phyloP scores from a whole-genome alignment of 768 basidiomycete species.

The Goffeauzyma gilvescens region DNA sequence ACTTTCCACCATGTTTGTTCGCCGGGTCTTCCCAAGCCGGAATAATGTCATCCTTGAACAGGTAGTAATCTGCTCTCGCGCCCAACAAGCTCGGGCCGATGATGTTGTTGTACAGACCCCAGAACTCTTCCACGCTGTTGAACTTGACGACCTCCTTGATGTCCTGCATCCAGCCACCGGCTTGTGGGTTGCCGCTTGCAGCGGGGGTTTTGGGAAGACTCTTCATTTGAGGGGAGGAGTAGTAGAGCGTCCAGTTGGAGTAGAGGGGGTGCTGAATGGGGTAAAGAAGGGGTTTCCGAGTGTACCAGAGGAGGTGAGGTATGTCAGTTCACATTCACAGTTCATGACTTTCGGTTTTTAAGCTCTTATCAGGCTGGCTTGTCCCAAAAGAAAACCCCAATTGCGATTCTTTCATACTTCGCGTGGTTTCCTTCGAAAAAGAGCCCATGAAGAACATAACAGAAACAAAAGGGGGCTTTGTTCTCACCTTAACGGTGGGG shows the following conservation, averaged over 20 bases:
- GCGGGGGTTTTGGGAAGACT: constrained; percentile 47
- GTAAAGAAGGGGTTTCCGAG: background rate
- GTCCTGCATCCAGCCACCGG: constrained; percentile 83
- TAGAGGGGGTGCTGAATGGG: constrained; percentile 63
- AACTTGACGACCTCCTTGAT: constrained; percentile 91
- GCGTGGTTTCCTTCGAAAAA: no score
- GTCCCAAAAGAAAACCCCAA: background rate
- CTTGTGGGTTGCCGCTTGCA: constrained; percentile 40
- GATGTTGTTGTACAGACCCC: constrained; percentile 97
- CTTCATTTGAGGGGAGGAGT: constrained; percentile 84
- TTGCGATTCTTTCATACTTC: background rate
- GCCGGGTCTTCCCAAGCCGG: constrained; percentile 96
- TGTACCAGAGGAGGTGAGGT: background rate
- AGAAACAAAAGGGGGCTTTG: background rate
- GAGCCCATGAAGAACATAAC: background rate
- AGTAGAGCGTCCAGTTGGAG: constrained; percentile 94
- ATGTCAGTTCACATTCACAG: background rate
- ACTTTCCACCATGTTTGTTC: constrained; percentile 94
- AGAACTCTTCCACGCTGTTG: constrained; percentile 95
- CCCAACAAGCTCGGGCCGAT: constrained; percentile 82
- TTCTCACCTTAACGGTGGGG: constrained; percentile 81
- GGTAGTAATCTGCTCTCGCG: constrained; percentile 95
- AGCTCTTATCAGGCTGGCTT: background rate
- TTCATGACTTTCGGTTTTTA: background rate
- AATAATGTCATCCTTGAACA: constrained; percentile 97